Percentiles rank a stretch among this genome's conserved stretches.
These are phyloP conservation scores for Coniferiporia sulphurascens DNA, from an alignment of 1,284 basidiomycete species.

Conservation along the genomic window DNA sequence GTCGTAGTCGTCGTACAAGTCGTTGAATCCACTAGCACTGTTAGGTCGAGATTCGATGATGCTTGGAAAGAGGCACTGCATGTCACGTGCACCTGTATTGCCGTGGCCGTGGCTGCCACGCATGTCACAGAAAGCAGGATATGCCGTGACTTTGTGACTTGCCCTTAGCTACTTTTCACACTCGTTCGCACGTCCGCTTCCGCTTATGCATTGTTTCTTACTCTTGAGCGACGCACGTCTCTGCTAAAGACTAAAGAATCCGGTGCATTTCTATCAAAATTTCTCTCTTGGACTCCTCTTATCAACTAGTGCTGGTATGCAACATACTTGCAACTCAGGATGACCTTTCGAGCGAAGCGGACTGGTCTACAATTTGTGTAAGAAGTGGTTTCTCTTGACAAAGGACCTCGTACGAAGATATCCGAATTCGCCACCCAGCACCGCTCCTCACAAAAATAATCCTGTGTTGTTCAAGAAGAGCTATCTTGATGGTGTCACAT, in stretches of 20 bases:
- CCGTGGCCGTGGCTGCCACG: too few species aligned
- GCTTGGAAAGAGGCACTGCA: too few species aligned
- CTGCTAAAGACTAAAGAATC: conserved; percentile 1
- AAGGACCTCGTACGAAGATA: conserved; percentile 11
- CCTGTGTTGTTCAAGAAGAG: neutral
- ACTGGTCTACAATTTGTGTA: conserved; percentile 8
- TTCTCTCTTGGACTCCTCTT: conserved; percentile 2
- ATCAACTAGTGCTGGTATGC: neutral
- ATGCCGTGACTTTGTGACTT: too few species aligned
- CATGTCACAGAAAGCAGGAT: too few species aligned
- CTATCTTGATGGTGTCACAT: neutral
- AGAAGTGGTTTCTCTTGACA: neutral
- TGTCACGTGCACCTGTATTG: too few species aligned
- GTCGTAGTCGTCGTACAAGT: too few species aligned
- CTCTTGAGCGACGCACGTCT: conserved; percentile 10
- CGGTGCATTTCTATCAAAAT: neutral
- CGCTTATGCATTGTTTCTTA: neutral
- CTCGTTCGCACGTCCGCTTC: neutral
- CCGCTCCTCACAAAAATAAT: neutral
- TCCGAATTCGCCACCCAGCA: conserved; percentile 1
- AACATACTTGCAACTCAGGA: neutral
- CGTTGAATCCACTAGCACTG: too few species aligned
- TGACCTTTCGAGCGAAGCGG: conserved; percentile 1
- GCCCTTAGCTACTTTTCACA: too few species aligned
- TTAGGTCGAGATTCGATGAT: too few species aligned